Percentiles rank a stretch among this genome's conserved stretches.
Evolutionary conservation across 2,329 filamentous ascomycete species (phyloP).

Genomic region (Botrytis fragariae): DNA sequence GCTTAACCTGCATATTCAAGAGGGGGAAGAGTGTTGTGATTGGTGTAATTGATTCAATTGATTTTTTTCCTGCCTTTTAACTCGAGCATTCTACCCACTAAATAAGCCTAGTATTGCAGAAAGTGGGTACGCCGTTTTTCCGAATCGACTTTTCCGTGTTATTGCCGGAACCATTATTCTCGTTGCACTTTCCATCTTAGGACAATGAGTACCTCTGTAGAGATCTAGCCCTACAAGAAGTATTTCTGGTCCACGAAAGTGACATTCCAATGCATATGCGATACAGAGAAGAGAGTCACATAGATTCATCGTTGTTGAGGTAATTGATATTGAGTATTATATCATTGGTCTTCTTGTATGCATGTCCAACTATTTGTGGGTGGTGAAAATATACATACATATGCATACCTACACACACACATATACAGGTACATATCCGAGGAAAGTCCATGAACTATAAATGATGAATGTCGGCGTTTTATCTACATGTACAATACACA

Average conservation of each 20-base stretch:
- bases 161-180: not conserved
- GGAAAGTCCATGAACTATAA: not conserved
- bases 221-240: not conserved
- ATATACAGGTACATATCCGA: not conserved
- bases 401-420: not conserved
- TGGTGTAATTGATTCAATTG: not conserved
- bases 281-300: not conserved
- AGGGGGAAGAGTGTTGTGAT: fast-evolving
- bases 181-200: not conserved
- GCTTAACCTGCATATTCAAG: not conserved
- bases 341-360: not conserved
- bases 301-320: not conserved
- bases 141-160: not conserved
- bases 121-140: not conserved
- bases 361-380: not conserved
- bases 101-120: not conserved
- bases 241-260: not conserved
- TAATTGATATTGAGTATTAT: not conserved
- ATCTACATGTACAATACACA: not conserved
- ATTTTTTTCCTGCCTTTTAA: not conserved
- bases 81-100: not conserved
- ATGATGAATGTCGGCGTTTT: not conserved
- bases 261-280: not conserved
- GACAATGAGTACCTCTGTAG: not conserved
- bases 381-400: not conserved